Evolutionary conservation across 2,329 filamentous ascomycete species (phyloP).

Genomic region (Pseudopithomyces maydicus): DNA sequence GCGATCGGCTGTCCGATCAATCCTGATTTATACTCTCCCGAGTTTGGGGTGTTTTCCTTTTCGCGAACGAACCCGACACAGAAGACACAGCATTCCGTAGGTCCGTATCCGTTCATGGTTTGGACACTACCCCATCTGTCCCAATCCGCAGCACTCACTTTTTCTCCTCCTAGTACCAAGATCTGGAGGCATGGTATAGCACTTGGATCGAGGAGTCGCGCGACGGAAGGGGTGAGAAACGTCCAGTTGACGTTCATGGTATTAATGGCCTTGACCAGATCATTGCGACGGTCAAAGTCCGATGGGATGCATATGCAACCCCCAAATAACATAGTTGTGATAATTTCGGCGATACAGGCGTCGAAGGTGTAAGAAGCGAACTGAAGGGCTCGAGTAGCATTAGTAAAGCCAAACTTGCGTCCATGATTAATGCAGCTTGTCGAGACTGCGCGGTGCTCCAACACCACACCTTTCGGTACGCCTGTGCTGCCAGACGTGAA

Average conservation of each 20-base stretch:
- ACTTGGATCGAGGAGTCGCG: background rate
- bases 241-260: constrained; percentile 9
- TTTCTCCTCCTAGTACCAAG: constrained; percentile 10
- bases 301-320: constrained; percentile 59
- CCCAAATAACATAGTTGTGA: constrained; percentile 53
- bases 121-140: background rate
- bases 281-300: constrained; percentile 56
- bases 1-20: background rate
- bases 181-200: background rate
- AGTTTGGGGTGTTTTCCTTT: background rate
- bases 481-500: constrained; percentile 61
- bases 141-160: background rate
- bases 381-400: constrained; percentile 14
- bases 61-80: background rate
- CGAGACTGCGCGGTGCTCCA: constrained; percentile 56
- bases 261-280: constrained; percentile 38
- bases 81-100: background rate
- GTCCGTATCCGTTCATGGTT: background rate
- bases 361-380: constrained; percentile 57
- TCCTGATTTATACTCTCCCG: background rate
- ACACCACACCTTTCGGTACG: constrained; percentile 62
- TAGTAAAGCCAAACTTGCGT: constrained; percentile 48
- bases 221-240: constrained; percentile 11
- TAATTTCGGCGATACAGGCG: constrained; percentile 57
- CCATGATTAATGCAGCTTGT: background rate